A percentile compares a stretch with the other conserved stretches of the same genome.
phyloP scores from a whole-genome alignment of 1,139 yeast species.

The Insectozyma bohioensis region DNA sequence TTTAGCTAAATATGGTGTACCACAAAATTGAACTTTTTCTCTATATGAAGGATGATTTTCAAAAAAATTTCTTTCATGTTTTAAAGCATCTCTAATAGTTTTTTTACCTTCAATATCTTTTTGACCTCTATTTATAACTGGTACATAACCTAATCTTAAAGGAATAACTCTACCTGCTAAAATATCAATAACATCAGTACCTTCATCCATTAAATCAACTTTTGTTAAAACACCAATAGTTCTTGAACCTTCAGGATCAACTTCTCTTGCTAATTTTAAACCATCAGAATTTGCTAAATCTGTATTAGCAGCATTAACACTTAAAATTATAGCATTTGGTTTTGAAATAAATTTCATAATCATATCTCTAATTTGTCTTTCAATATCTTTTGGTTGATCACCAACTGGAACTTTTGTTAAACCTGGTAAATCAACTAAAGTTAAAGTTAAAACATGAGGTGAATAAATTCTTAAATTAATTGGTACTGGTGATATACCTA shows the following conservation, averaged over 20 bases:
- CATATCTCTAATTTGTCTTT: conserved; percentile 93
- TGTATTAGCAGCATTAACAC: conserved; percentile 96
- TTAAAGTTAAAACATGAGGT: conserved; percentile 92
- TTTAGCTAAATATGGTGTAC: conserved; percentile 95
- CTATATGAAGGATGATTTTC: conserved; percentile 74
- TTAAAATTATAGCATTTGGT: conserved; percentile 92
- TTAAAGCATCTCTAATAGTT: conserved; percentile 85
- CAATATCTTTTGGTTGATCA: conserved; percentile 97
- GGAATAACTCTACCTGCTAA: conserved; percentile 96
- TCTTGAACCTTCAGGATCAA: conserved; percentile 95
- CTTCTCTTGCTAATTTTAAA: conserved; percentile 92
- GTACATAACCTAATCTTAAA: conserved; percentile 92
- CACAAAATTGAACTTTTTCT: conserved; percentile 88
- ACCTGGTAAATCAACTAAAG: conserved; percentile 97
- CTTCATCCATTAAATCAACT: conserved; percentile 96
- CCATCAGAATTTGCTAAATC: conserved; percentile 98
- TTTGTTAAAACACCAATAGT: conserved; percentile 97
- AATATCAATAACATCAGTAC: conserved; percentile 97
- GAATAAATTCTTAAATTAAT: conserved; percentile 92
- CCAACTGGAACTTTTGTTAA: conserved; percentile 99
- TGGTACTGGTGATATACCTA: conserved; percentile 90
- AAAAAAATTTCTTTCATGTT: conserved; percentile 76
- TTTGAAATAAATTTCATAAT: conserved; percentile 88
- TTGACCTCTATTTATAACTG: conserved; percentile 97
- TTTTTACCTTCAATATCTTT: conserved; percentile 87